Evolutionary conservation across 371 early-diverging fungal species (phyloP).

Genomic region (Batkoa obscura): DNA sequence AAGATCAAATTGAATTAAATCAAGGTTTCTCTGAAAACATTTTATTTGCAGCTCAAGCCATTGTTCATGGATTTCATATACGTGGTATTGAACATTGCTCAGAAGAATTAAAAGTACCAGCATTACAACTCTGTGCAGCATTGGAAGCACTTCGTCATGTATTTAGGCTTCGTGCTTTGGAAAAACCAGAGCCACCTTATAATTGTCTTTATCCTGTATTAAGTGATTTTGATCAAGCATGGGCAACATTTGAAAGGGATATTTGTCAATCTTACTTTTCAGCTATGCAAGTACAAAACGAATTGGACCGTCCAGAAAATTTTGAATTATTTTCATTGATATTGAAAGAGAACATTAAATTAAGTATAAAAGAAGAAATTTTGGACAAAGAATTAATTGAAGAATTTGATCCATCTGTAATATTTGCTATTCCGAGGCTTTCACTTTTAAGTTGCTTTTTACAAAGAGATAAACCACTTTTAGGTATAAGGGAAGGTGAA

Average conservation of each 20-base stretch:
- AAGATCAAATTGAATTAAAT: slow-evolving; percentile 2
- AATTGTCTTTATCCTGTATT: not conserved
- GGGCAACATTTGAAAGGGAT: slow-evolving; percentile 2
- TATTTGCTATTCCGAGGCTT: not conserved
- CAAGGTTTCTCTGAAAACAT: slow-evolving; percentile 4
- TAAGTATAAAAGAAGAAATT: not conserved
- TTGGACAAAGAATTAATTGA: not conserved
- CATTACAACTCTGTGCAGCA: slow-evolving; percentile 4
- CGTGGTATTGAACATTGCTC: slow-evolving; percentile 4
- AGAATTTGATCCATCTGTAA: not conserved
- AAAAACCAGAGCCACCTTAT: slow-evolving; percentile 3
- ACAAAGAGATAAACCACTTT: not conserved
- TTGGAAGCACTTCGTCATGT: slow-evolving; percentile 4
- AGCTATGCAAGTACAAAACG: not conserved
- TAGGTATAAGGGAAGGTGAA: not conserved
- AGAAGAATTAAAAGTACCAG: not conserved
- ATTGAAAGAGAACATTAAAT: not conserved
- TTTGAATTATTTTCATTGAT: not conserved
- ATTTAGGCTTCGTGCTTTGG: not conserved
- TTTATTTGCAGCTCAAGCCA: slow-evolving; percentile 6
- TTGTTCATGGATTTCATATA: slow-evolving; percentile 4
- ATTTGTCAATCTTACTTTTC: not conserved
- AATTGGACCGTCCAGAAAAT: not conserved
- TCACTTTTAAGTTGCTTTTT: slow-evolving; percentile 1
- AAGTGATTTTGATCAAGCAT: slow-evolving; percentile 4